These are phyloP conservation scores for Fusarium sp. DNA, from an alignment of 2,329 filamentous ascomycete genomes.

Conservation along the genomic window DNA sequence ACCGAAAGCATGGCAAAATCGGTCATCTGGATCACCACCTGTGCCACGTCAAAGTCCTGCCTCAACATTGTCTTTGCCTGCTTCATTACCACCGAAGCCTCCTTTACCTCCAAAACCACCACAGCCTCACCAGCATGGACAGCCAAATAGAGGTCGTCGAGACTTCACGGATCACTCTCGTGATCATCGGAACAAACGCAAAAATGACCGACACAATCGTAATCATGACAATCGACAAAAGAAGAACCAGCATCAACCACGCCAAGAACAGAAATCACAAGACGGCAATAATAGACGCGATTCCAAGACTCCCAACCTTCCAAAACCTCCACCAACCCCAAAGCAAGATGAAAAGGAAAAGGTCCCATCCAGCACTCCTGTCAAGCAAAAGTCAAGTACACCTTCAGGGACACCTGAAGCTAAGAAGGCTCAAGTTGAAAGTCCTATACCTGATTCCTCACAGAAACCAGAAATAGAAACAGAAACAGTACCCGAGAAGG, in stretches of 20 bases:
- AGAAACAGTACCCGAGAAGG: slow-evolving; percentile 7
- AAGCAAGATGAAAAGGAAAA: slow-evolving; percentile 51
- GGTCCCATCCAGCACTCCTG: slow-evolving; percentile 10
- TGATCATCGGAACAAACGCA: slow-evolving; percentile 48
- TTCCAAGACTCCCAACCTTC: slow-evolving; percentile 9
- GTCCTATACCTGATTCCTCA: slow-evolving; percentile 9
- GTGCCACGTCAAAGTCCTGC: slow-evolving; percentile 29
- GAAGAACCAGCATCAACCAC: slow-evolving; percentile 38
- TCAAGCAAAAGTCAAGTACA: slow-evolving; percentile 15
- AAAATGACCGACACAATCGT: slow-evolving; percentile 49
- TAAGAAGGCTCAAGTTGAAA: slow-evolving; percentile 19
- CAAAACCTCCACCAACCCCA: slow-evolving; percentile 36
- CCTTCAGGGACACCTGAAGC: slow-evolving; percentile 14
- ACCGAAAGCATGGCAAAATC: slow-evolving; percentile 20
- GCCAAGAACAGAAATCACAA: slow-evolving; percentile 44
- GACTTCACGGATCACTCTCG: slow-evolving; percentile 45
- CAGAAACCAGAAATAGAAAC: slow-evolving; percentile 11
- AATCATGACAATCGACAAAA: slow-evolving; percentile 47
- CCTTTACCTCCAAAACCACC: slow-evolving; percentile 49
- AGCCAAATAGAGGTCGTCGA: slow-evolving; percentile 37
- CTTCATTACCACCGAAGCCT: slow-evolving; percentile 51
- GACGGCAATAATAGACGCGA: slow-evolving; percentile 28
- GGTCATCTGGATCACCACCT: slow-evolving; percentile 30
- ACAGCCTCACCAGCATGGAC: slow-evolving; percentile 31
- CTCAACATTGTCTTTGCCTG: slow-evolving; percentile 33